A percentile compares a stretch with the other conserved stretches of the same genome.
Conservation (phyloP, 306 rosid species). For the Acmispon strigosus region DNA sequence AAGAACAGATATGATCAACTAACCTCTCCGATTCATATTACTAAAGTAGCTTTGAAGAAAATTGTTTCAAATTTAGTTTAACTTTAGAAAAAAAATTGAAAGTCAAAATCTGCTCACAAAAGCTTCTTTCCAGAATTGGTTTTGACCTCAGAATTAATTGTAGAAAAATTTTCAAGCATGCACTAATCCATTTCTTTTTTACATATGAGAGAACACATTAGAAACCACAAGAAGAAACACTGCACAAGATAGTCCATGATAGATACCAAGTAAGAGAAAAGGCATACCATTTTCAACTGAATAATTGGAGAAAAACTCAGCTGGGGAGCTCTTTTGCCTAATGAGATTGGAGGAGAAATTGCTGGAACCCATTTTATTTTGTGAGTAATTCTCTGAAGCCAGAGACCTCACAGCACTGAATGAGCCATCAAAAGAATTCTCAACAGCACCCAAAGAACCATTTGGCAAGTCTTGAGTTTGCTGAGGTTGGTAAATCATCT, state of each 20-base stretch:
- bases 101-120: too few relatives aligned
- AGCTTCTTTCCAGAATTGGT: too few relatives aligned
- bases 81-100: too few relatives aligned
- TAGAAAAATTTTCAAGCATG: too few relatives aligned
- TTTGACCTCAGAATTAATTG: too few relatives aligned
- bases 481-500: slow-evolving; percentile 32
- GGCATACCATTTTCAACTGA: slow-evolving; percentile 46
- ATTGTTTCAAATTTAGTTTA: neutral
- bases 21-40: neutral
- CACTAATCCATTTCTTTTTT: too few relatives aligned
- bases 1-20: neutral
- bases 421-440: slow-evolving; percentile 30
- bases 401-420: slow-evolving; percentile 24
- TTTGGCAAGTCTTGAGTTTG: slow-evolving; percentile 28
- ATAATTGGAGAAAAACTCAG: slow-evolving; percentile 49
- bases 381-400: slow-evolving; percentile 27
- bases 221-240: neutral
- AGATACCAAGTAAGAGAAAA: neutral
- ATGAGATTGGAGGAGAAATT: slow-evolving; percentile 40
- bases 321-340: slow-evolving; percentile 72
- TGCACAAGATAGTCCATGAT: neutral
- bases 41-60: neutral
- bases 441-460: neutral
- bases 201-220: neutral
- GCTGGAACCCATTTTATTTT: slow-evolving; percentile 24